Evolutionary conservation across 768 basidiomycete species (phyloP).

Genomic region (Tephrocybe sp.): DNA sequence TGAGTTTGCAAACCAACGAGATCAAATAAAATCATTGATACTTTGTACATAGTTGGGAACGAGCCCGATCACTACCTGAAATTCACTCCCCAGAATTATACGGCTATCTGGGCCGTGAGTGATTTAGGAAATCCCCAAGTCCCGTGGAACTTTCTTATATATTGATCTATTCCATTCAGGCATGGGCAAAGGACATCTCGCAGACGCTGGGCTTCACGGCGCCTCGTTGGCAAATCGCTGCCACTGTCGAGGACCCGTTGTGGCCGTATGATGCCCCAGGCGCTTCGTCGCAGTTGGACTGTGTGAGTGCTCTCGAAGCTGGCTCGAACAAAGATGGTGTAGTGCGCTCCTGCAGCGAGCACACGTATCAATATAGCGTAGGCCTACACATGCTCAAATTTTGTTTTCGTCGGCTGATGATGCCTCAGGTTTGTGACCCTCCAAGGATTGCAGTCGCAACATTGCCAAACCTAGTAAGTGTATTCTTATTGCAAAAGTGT

Average conservation of each 20-base stretch:
- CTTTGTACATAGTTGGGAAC: constrained; percentile 41
- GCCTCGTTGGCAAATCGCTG: constrained; percentile 49
- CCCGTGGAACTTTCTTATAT: neutral
- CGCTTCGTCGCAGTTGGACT: constrained; percentile 44
- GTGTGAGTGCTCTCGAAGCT: constrained; percentile 47
- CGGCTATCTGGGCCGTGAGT: constrained; percentile 43
- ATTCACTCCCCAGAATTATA: constrained; percentile 45
- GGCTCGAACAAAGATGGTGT: constrained; percentile 41
- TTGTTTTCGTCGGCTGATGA: neutral
- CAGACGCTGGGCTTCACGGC: constrained; percentile 31
- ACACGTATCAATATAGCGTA: constrained; percentile 55
- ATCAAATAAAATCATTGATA: neutral
- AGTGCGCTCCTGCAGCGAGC: constrained; percentile 51
- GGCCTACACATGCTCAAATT: constrained; percentile 12
- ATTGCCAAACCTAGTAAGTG: constrained; percentile 45
- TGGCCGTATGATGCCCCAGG: constrained; percentile 49
- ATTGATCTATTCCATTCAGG: constrained; percentile 24
- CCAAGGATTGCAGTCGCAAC: constrained; percentile 45
- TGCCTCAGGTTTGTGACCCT: constrained; percentile 38
- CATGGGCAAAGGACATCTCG: constrained; percentile 51
- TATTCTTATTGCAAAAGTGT: neutral
- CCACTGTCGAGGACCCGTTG: constrained; percentile 49
- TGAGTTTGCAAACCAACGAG: constrained; percentile 16
- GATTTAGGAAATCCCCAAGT: no score
- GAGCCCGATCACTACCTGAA: constrained; percentile 52